A percentile compares a stretch with the other conserved stretches of the same genome.
phyloP scores from a whole-genome alignment of 2,329 filamentous ascomycete species.

The Didymella keratinophila region DNA sequence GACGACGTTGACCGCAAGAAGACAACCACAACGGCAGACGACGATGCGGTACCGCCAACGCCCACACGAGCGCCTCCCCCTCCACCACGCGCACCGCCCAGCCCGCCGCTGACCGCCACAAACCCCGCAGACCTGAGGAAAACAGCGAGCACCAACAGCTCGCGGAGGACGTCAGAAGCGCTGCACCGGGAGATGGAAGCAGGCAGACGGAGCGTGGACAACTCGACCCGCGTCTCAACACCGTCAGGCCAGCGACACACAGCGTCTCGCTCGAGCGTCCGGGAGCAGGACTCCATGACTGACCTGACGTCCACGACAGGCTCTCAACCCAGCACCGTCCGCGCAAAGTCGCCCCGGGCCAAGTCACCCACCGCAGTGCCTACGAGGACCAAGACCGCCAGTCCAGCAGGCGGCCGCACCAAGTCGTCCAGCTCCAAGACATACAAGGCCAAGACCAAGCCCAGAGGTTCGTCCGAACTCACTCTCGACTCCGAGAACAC shows the following conservation, averaged over 20 bases:
- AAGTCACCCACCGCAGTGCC: slow-evolving; percentile 35
- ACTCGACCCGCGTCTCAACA: slow-evolving; percentile 46
- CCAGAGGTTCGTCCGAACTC: slow-evolving; percentile 51
- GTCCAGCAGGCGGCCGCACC: slow-evolving; percentile 31
- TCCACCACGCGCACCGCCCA: slow-evolving; percentile 53
- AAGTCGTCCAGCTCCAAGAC: slow-evolving; percentile 35
- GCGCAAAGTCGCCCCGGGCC: slow-evolving; percentile 40
- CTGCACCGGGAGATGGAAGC: slow-evolving; percentile 48
- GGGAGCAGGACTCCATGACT: slow-evolving; percentile 51
- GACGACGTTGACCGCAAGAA: slow-evolving; percentile 48
- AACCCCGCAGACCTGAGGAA: slow-evolving; percentile 53
- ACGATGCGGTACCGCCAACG: slow-evolving; percentile 38
- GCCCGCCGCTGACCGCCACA: slow-evolving; percentile 56
- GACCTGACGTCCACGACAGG: slow-evolving; percentile 55
- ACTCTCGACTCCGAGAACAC: slow-evolving; percentile 58
- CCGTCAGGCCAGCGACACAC: slow-evolving; percentile 45
- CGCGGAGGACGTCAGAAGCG: slow-evolving; percentile 50
- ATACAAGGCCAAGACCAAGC: slow-evolving; percentile 34
- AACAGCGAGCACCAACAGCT: slow-evolving; percentile 55
- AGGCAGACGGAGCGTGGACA: slow-evolving; percentile 54
- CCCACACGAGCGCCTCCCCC: slow-evolving; percentile 31
- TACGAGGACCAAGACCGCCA: slow-evolving; percentile 34
- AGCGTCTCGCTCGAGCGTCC: slow-evolving; percentile 55
- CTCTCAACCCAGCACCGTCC: slow-evolving; percentile 52
- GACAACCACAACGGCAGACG: slow-evolving; percentile 51